Conservation (phyloP, 2,329 filamentous ascomycete genomes). For the Colletotrichum spinosum region DNA sequence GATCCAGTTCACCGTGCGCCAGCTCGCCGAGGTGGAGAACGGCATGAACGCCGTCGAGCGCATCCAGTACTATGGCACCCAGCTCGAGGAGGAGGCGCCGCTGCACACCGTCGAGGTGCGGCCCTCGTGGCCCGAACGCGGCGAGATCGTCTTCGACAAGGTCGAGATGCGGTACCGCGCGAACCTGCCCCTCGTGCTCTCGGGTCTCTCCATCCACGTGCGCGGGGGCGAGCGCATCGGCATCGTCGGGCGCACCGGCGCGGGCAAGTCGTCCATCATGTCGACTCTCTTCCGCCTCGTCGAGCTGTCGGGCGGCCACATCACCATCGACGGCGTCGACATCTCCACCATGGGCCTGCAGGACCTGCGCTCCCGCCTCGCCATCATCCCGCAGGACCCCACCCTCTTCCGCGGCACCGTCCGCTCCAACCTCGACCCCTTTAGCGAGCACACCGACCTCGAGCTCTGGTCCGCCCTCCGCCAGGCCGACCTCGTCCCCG, state of each 20-base stretch:
- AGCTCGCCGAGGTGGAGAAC: slow-evolving; percentile 95
- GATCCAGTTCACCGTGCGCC: slow-evolving; percentile 94
- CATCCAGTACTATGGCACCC: slow-evolving; percentile 87
- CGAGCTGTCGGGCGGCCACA: slow-evolving; percentile 71
- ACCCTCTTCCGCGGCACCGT: slow-evolving; percentile 86
- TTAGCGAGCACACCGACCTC: slow-evolving; percentile 80
- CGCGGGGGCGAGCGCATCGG: slow-evolving; percentile 82
- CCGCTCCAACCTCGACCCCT: slow-evolving; percentile 83
- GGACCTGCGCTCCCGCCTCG: slow-evolving; percentile 79
- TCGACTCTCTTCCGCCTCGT: slow-evolving; percentile 82
- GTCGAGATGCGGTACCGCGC: slow-evolving; percentile 84
- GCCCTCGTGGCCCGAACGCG: slow-evolving; percentile 84
- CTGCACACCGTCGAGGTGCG: slow-evolving; percentile 80
- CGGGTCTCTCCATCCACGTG: slow-evolving; percentile 78
- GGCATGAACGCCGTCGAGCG: slow-evolving; percentile 98
- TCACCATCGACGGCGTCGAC: slow-evolving; percentile 74
- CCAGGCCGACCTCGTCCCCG: slow-evolving; percentile 77
- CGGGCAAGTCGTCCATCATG: slow-evolving; percentile 88
- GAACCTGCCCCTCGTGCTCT: slow-evolving; percentile 78
- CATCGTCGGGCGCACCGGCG: slow-evolving; percentile 84
- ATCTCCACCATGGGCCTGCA: slow-evolving; percentile 81
- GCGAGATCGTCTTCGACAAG: slow-evolving; percentile 81
- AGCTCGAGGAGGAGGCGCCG: slow-evolving; percentile 90
- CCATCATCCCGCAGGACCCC: slow-evolving; percentile 88
- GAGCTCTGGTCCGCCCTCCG: slow-evolving; percentile 83